Base-by-base conservation (phyloP, 257 asterid species). In the Salvia miltiorrhiza region DNA sequence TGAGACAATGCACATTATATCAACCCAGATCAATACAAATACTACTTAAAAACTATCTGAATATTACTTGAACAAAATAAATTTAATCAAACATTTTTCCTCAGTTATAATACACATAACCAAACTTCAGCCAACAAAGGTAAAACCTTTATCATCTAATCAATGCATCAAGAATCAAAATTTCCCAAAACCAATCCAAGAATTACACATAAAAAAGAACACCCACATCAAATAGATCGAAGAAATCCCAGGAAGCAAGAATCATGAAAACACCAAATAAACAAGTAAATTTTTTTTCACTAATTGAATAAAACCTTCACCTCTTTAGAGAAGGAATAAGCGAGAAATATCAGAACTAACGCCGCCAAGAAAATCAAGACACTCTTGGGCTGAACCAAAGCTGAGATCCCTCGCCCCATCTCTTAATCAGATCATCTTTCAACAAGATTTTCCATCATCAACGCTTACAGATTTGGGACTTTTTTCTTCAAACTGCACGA, bases 371-470 rank as follows among this genome's bases (percentile, higher is more conserved):
- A 71, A 71, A 88, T 71, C 70, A 90, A 73, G 39, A 90, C 73
- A 75, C 73, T 73, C 77, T 85, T 83, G 13, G 96, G 92, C 70
- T 87, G 97, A 37, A 92, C 28, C 76, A 86, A 64, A 43, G n/a
- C 85, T 45, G 89, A 88, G 83, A 90, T 85, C 84, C 78, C 93
- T 69, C 95, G 78, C 74, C 84, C 86, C 98, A 90, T 92, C 37
- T 73, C 80, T 66, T 74, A 70, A 66, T 65, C 70, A 54, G 9
- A 56, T 77, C 86, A 78, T 68, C 55, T 16, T 66, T 58, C 40
- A 63, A 57, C 73, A 40, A 43, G 12, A 13, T 39, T 52, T 49
- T 16, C 55, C 70, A 24, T 49, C 12, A 44, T 28, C 35, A 54
- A 40, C 12, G 12, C 26, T 26, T 4, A 55, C 39, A 32, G 50